Evolutionary conservation across 225 moss, liverwort and hornwort species (phyloP), one percentile per base, ranked within the genome.

Genomic region (Polytrichum commune): DNA sequence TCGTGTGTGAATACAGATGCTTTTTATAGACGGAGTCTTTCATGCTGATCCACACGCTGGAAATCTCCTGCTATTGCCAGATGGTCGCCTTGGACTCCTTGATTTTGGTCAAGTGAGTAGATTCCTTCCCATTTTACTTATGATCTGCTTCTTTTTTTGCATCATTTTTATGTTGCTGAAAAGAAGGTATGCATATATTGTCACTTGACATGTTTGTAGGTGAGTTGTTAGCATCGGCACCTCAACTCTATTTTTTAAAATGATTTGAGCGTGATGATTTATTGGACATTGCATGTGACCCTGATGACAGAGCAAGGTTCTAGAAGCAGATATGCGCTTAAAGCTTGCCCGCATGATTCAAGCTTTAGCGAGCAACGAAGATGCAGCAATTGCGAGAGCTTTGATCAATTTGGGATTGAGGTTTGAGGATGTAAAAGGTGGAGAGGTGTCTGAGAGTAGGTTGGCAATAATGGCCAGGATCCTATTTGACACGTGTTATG

Each of bases 41-140:
- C 98, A 98, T 82, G 98, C 98, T 32, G 98, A 98, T 88, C 98
- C 98, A 69, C 98, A 98, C 88, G 91, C 98, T 28, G 98, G 98
- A 29, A 98, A 98, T 79, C 82, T 98, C 35, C 76, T 98, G 68
- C 81, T 98, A 54, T 86, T 98, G 68, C 73, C 88, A 70, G 98
- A 98, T 86, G 93, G 98, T 63, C 83, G 89, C 38, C 84, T 98
- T 38, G 98, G 98, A 61, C 93, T 98, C 29, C 80, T 98, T 54
- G 98, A 98, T 76, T 98, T 91, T 73, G 98, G 98, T 71, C 96
- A 96, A 89, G 93, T 93, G 75, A 75, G 38, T 53, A 63, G 30
- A 7, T 28, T 68, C 27, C 20, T 64, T 46, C 16, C 46, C 13
- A 46, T 46, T 13, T 46, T 46, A 3, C 38, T 38, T 38, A 13